phyloP scores from a whole-genome alignment of 805 yeast species.

The Hagleromyces aurorensis region DNA sequence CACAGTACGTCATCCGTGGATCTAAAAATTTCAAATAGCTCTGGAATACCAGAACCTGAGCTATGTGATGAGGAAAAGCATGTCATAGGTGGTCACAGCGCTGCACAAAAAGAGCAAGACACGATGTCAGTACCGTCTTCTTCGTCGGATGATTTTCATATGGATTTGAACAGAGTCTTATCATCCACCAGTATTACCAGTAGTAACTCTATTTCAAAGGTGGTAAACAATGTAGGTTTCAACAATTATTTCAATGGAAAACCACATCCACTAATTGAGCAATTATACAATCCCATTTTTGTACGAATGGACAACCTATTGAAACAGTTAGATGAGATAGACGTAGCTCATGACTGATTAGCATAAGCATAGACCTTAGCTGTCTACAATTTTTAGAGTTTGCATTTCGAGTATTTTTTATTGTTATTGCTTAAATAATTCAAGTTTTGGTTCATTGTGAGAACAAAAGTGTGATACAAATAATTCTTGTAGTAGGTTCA shows the following conservation, averaged over 20 bases:
- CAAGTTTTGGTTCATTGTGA: conserved; percentile 1
- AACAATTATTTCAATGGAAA: conserved; percentile 6
- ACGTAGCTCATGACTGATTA: no score
- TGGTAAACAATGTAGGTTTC: conserved; percentile 3
- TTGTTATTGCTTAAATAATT: conserved; percentile 2
- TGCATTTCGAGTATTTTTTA: conserved; percentile 1
- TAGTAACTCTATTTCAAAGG: conserved; percentile 13
- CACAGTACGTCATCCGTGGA: no score
- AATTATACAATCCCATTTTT: conserved; percentile 51
- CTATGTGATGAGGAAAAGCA: no score
- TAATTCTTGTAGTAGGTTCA: no score
- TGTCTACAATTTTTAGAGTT: background rate
- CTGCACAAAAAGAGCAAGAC: conserved; percentile 7
- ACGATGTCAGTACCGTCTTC: conserved; percentile 8
- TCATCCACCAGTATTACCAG: conserved; percentile 27
- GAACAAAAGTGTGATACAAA: background rate
- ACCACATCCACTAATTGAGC: conserved; percentile 41
- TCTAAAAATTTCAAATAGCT: no score
- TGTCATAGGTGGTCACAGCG: no score
- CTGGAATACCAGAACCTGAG: no score
- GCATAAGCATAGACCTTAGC: no score
- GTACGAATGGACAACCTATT: conserved; percentile 36
- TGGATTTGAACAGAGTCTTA: conserved; percentile 20
- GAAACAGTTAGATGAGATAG: conserved; percentile 19
- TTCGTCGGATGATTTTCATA: conserved; percentile 21